Percentiles rank a stretch among this genome's conserved stretches.
Conservation (phyloP, 2,329 filamentous ascomycete species). For the Penicillium sp. region DNA sequence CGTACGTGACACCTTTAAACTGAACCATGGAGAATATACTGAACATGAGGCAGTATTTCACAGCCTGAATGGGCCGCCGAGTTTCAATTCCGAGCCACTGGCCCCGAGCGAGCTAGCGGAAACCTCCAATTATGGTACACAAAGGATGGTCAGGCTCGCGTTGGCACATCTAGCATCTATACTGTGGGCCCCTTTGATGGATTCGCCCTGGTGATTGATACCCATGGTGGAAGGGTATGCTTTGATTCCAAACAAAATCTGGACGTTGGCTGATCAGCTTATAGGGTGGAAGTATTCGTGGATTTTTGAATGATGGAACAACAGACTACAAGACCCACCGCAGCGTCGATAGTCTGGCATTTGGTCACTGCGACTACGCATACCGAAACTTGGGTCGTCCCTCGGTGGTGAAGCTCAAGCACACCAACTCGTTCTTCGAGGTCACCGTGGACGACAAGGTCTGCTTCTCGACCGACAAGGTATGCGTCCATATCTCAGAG, state of each 20-base stretch:
- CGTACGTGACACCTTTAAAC: conserved; percentile 32
- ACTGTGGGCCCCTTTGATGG: conserved; percentile 84
- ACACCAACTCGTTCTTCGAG: conserved; percentile 63
- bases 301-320: conserved; percentile 89
- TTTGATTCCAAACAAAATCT: background rate
- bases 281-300: conserved; percentile 75
- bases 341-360: conserved; percentile 80
- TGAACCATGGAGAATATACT: background rate
- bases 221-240: conserved; percentile 67
- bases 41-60: conserved; percentile 33
- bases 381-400: conserved; percentile 91
- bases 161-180: conserved; percentile 78
- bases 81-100: conserved; percentile 83
- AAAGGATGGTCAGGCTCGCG: conserved; percentile 62
- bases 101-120: conserved; percentile 79
- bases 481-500: conserved; percentile 19
- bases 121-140: conserved; percentile 94
- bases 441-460: conserved; percentile 76
- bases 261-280: conserved; percentile 10
- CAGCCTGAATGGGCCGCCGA: conserved; percentile 76
- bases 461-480: conserved; percentile 80
- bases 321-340: conserved; percentile 75
- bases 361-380: conserved; percentile 85
- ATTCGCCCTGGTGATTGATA: conserved; percentile 82
- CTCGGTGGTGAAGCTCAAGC: conserved; percentile 75